Evolutionary conservation across 495 filamentous ascomycete genomes (phyloP).

Genomic region (Neurospora discreta): DNA sequence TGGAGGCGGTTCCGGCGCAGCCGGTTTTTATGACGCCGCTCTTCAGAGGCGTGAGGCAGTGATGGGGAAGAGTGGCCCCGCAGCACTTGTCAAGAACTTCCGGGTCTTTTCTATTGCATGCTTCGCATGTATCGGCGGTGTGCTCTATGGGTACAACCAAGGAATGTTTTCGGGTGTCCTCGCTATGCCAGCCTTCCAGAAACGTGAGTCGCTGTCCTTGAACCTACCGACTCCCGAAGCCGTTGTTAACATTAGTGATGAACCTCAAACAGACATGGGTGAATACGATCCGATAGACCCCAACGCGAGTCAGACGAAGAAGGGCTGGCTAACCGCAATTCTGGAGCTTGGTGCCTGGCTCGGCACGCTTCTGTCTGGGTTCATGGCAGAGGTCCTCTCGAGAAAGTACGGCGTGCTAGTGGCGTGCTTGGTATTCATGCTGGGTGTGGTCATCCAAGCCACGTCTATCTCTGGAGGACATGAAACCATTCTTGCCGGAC

Average conservation of each 20-base stretch:
- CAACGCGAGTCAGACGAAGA: slow-evolving; percentile 47
- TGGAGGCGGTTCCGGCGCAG: slow-evolving; percentile 25
- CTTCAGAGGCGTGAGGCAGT: slow-evolving; percentile 52
- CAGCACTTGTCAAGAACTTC: slow-evolving; percentile 55
- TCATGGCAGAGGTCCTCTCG: slow-evolving; percentile 62
- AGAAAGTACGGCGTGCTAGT: slow-evolving; percentile 67
- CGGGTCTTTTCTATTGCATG: slow-evolving; percentile 60
- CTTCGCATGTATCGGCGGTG: slow-evolving; percentile 70
- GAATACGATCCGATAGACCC: slow-evolving; percentile 39
- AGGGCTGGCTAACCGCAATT: slow-evolving; percentile 72
- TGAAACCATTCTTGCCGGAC: slow-evolving; percentile 55
- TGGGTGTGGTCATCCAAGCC: slow-evolving; percentile 67
- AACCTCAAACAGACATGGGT: slow-evolving; percentile 46
- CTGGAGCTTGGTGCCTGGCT: slow-evolving; percentile 77
- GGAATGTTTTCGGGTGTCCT: slow-evolving; percentile 68
- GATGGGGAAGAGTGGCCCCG: slow-evolving; percentile 51
- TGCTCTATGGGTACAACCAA: slow-evolving; percentile 60
- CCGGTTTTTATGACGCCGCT: slow-evolving; percentile 48
- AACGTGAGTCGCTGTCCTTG: slow-evolving; percentile 22
- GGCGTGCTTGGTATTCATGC: slow-evolving; percentile 58
- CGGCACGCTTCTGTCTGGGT: slow-evolving; percentile 63
- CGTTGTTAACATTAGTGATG: slow-evolving; percentile 11
- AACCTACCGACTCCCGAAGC: not conserved
- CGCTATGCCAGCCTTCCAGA: slow-evolving; percentile 47
- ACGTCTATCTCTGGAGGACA: slow-evolving; percentile 44